A percentile compares a stretch with the other conserved stretches of the same genome.
phyloP scores from a whole-genome alignment of 129 eudicot genomes.

The Heracleum sosnowskyi region DNA sequence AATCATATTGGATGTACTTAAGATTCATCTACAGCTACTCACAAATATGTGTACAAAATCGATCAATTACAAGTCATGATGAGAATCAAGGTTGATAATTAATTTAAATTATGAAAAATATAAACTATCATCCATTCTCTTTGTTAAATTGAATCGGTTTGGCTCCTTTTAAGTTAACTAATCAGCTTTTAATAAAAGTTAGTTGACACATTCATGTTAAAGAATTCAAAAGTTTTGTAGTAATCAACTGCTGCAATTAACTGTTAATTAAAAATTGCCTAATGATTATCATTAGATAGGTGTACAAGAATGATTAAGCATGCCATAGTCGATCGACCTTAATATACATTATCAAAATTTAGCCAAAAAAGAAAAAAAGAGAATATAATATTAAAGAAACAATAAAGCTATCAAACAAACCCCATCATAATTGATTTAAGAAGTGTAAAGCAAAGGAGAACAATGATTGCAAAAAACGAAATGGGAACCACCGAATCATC shows the following conservation, averaged over 20 bases:
- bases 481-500: conserved; percentile 16
- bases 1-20: neutral
- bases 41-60: neutral
- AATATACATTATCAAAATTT: neutral
- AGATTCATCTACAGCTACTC: neutral
- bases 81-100: neutral
- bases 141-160: neutral
- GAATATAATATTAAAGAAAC: neutral
- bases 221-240: neutral
- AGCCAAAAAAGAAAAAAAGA: neutral
- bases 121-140: neutral
- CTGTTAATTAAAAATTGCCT: neutral
- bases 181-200: neutral
- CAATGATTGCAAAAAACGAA: conserved; percentile 17
- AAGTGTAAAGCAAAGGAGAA: conserved; percentile 11
- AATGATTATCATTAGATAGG: neutral
- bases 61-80: neutral
- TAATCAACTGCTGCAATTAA: neutral
- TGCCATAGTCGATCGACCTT: neutral
- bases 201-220: conserved; percentile 6
- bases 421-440: conserved; percentile 10
- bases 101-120: neutral
- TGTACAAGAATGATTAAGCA: conserved; percentile 6
- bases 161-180: neutral
- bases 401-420: neutral